A percentile compares a stretch with the other conserved stretches of the same genome.
phyloP scores from a whole-genome alignment of 352 stramenopile species.

The Phytophthora pisi region DNA sequence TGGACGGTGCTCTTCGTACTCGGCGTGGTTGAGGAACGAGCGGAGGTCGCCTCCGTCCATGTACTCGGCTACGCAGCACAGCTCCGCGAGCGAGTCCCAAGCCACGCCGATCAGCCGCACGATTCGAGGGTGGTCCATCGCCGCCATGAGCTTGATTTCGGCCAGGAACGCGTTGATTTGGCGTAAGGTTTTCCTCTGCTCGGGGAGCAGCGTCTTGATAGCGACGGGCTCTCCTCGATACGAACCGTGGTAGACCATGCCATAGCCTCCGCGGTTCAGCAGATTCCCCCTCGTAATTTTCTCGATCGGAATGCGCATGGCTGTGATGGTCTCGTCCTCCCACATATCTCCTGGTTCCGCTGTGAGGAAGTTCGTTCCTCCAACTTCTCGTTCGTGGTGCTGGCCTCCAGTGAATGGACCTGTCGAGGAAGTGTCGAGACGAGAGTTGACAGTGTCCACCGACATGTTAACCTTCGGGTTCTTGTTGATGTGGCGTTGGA shows the following conservation, averaged over 20 bases:
- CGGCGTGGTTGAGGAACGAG: slow-evolving; percentile 34
- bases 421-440: slow-evolving; percentile 35
- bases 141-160: slow-evolving; percentile 55
- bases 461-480: slow-evolving; percentile 8
- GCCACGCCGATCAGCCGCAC: slow-evolving; percentile 53
- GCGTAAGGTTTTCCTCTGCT: slow-evolving; percentile 32
- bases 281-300: slow-evolving; percentile 30
- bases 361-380: slow-evolving; percentile 17
- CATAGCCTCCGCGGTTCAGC: slow-evolving; percentile 48
- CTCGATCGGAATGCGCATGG: slow-evolving; percentile 40
- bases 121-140: slow-evolving; percentile 45
- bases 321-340: slow-evolving; percentile 46
- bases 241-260: slow-evolving; percentile 48
- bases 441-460: slow-evolving; percentile 26
- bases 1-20: slow-evolving; percentile 31
- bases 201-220: slow-evolving; percentile 53
- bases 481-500: slow-evolving; percentile 20
- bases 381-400: not conserved
- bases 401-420: slow-evolving; percentile 21
- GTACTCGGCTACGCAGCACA: slow-evolving; percentile 48
- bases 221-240: slow-evolving; percentile 49
- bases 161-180: slow-evolving; percentile 51
- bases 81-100: slow-evolving; percentile 54
- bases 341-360: slow-evolving; percentile 26
- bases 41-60: slow-evolving; percentile 54